Conservation (phyloP, 345 rosid species). For the Hypericum androsaemum region DNA sequence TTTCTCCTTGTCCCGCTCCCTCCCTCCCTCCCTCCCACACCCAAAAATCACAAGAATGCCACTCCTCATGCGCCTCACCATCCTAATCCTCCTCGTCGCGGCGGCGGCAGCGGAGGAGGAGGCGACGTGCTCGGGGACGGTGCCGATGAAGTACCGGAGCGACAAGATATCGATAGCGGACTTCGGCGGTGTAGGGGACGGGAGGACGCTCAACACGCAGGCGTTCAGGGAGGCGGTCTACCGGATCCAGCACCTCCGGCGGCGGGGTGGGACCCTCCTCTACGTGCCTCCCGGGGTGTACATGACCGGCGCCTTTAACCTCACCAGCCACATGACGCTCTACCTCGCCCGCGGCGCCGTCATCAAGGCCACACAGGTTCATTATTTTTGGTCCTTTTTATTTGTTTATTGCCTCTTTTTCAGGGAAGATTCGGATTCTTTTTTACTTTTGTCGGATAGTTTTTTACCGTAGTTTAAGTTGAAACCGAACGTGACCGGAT, state of each 20-base stretch:
- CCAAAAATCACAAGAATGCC: conserved; percentile 25
- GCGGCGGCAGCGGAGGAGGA: conserved; percentile 21
- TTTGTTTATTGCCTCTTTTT: neutral
- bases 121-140: conserved; percentile 74
- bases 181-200: conserved; percentile 86
- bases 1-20: no score
- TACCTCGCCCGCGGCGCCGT: conserved; percentile 80
- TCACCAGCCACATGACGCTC: conserved; percentile 92
- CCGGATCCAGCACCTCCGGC: conserved; percentile 55
- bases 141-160: conserved; percentile 50
- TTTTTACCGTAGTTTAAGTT: no score
- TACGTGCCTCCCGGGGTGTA: conserved; percentile 77
- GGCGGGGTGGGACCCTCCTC: conserved; percentile 75
- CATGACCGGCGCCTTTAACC: conserved; percentile 67
- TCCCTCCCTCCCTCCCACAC: neutral
- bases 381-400: neutral
- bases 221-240: conserved; percentile 78
- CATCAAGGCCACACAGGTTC: conserved; percentile 78
- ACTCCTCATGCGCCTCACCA: conserved; percentile 6
- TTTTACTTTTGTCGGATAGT: neutral
- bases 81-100: conserved; percentile 15
- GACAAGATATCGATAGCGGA: conserved; percentile 71
- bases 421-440: neutral
- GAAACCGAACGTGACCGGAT: no score
- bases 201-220: conserved; percentile 56